Evolutionary conservation across 441 rosid species (phyloP).

Genomic region (Euphorbia corollata): DNA sequence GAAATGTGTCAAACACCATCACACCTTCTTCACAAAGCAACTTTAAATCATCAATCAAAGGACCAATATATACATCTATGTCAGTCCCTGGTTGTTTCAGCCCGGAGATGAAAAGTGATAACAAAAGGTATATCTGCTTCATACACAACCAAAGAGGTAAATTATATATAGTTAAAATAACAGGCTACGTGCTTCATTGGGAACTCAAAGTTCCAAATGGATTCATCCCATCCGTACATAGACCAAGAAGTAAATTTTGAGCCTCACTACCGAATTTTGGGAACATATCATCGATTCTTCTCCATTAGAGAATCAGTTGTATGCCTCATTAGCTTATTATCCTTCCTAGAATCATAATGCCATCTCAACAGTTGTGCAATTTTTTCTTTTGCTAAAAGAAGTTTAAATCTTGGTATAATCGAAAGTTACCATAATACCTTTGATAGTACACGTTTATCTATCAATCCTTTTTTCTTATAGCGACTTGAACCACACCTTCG

Average conservation of each 20-base stretch:
- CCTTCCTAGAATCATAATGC: too few species aligned
- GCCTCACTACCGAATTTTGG: neutral
- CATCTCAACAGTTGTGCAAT: neutral
- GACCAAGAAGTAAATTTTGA: too few species aligned
- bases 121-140: neutral
- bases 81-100: neutral
- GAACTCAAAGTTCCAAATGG: too few species aligned
- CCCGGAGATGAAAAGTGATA: neutral
- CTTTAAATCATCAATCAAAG: neutral
- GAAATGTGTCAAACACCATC: neutral
- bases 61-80: neutral
- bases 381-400: too few species aligned
- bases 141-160: neutral
- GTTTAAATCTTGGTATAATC: neutral
- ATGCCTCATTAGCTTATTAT: neutral
- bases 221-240: too few species aligned
- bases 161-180: neutral
- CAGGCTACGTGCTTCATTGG: neutral
- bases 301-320: neutral
- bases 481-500: too few species aligned
- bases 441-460: neutral
- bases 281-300: neutral
- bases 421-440: neutral
- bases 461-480: too few species aligned
- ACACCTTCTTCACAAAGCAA: neutral